Conservation (phyloP, 2,329 filamentous ascomycete genomes). For the Stachybotrys echinatus region DNA sequence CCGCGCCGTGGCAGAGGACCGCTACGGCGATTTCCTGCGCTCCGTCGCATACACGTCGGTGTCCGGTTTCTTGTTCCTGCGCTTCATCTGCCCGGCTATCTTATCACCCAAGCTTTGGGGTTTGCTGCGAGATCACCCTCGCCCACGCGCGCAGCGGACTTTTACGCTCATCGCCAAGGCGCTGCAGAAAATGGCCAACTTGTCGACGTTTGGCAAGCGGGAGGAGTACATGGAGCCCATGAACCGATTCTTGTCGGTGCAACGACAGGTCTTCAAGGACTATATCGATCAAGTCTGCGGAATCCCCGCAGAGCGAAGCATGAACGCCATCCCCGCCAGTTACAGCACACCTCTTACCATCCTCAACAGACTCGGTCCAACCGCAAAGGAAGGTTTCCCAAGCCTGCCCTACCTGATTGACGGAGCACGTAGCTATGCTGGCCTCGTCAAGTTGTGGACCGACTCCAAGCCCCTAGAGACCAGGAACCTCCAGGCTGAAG, state of each 20-base stretch:
- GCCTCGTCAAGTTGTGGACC: slow-evolving; percentile 76
- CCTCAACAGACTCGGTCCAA: slow-evolving; percentile 71
- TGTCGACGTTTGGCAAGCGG: slow-evolving; percentile 88
- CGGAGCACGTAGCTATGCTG: slow-evolving; percentile 77
- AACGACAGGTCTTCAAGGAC: slow-evolving; percentile 75
- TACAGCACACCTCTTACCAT: slow-evolving; percentile 94
- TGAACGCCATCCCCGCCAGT: slow-evolving; percentile 65
- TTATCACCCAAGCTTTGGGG: slow-evolving; percentile 93
- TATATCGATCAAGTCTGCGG: slow-evolving; percentile 85
- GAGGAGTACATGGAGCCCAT: slow-evolving; percentile 99
- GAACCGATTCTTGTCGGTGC: slow-evolving; percentile 76
- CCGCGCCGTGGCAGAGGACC: slow-evolving; percentile 85
- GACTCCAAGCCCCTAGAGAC: slow-evolving; percentile 43
- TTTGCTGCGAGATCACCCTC: slow-evolving; percentile 75
- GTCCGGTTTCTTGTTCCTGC: slow-evolving; percentile 87
- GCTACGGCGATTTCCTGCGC: slow-evolving; percentile 86
- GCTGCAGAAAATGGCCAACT: slow-evolving; percentile 83
- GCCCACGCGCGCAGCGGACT: slow-evolving; percentile 75
- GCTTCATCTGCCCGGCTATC: slow-evolving; percentile 95
- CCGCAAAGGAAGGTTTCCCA: slow-evolving; percentile 85
- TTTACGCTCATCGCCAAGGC: slow-evolving; percentile 90
- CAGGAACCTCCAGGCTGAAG: slow-evolving; percentile 28
- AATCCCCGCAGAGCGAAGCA: slow-evolving; percentile 67
- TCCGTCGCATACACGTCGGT: slow-evolving; percentile 92
- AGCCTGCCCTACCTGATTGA: slow-evolving; percentile 92